Base-by-base conservation (phyloP, 202 grass and related monocot genomes). In the Cymbopogon flexuosus region DNA sequence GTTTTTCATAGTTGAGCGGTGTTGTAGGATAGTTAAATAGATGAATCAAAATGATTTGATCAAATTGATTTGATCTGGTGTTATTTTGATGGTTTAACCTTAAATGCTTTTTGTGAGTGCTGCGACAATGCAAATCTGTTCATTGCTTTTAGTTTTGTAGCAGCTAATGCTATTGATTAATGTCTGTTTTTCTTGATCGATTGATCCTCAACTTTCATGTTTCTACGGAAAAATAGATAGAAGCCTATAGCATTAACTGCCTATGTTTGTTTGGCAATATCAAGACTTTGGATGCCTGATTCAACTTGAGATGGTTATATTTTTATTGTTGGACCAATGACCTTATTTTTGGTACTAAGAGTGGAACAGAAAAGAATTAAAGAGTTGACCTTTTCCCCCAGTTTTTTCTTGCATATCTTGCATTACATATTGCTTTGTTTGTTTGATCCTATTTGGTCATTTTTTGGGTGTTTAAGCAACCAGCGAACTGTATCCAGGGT, bases 251-350 rank as follows among this genome's bases (percentile, higher is more conserved):
- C 47, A 37, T 59, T 19, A 66, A 39, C 27, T 23, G 65, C n/a
- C 45, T 77, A 65, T 82, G 29, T 39, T 74, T 75, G n/a, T 47
- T 64, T 65, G 15, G 29, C 60, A 45, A 56, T 65, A 10, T 46
- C 9, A 54, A 64, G 64, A 51, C 18, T 19, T 71, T 71, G 57
- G 45, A 61, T 79, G 19, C 54, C 54, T 21, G 18, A 67, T 75
- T 74, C 46, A 81, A 33, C 16, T 34, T 64, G 19, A 57, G 51
- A 68, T 75, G 35, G 13, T 57, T 18, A 37, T 60, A 36, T 61
- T 21, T 43, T 10, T 76, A 27, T 59, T 74, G 7, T 69, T 76
- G 11, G 2, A 75, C 19, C 19, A 46, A 16, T 16, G 15, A 2
- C 21, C 15, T 73, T 82, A 22, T 57, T 45, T 71, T 52, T 79